A percentile compares a stretch with the other conserved stretches of the same genome.
These are phyloP conservation scores for Phialocephala sp. DNA, from an alignment of 2,329 filamentous ascomycete species.

Conservation along the genomic window DNA sequence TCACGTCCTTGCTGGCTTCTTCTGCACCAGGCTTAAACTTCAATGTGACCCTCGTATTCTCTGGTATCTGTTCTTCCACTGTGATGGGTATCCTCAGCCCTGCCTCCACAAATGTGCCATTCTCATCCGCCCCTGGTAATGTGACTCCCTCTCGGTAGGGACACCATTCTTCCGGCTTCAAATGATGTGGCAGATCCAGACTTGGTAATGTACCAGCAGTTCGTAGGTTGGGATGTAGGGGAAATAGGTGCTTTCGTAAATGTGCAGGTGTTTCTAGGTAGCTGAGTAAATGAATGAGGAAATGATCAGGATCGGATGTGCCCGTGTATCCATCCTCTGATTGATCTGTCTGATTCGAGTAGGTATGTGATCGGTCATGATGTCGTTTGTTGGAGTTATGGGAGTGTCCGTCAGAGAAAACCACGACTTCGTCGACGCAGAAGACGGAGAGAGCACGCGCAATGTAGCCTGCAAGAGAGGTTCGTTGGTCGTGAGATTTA, in stretches of 20 bases:
- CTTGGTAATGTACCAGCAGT: conserved; percentile 76
- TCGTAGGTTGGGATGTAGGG: conserved; percentile 77
- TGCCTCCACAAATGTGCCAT: conserved; percentile 61
- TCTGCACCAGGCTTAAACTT: conserved; percentile 59
- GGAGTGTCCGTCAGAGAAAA: conserved; percentile 74
- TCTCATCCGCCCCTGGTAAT: conserved; percentile 50
- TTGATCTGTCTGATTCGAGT: conserved; percentile 49
- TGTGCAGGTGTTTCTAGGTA: conserved; percentile 87
- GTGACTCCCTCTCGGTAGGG: conserved; percentile 81
- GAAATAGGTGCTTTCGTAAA: conserved; percentile 77
- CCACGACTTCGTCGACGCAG: conserved; percentile 80
- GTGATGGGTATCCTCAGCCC: conserved; percentile 59
- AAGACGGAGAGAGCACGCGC: conserved; percentile 84
- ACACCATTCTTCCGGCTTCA: conserved; percentile 77
- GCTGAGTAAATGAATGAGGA: conserved; percentile 77
- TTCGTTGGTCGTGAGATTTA: conserved; percentile 67
- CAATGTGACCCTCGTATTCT: conserved; percentile 76
- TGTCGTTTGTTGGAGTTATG: conserved; percentile 36
- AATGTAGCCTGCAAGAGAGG: conserved; percentile 73
- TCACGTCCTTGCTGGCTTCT: conserved; percentile 43
- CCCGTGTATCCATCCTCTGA: conserved; percentile 61
- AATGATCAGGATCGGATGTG: conserved; percentile 76
- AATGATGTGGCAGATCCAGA: conserved; percentile 85
- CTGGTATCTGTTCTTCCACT: conserved; percentile 58
- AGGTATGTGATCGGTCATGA: conserved; percentile 32